Evolutionary conservation across 148 eudicot genomes (phyloP), one percentile per base, ranked within the genome.

Genomic region (Persicaria tinctoria): DNA sequence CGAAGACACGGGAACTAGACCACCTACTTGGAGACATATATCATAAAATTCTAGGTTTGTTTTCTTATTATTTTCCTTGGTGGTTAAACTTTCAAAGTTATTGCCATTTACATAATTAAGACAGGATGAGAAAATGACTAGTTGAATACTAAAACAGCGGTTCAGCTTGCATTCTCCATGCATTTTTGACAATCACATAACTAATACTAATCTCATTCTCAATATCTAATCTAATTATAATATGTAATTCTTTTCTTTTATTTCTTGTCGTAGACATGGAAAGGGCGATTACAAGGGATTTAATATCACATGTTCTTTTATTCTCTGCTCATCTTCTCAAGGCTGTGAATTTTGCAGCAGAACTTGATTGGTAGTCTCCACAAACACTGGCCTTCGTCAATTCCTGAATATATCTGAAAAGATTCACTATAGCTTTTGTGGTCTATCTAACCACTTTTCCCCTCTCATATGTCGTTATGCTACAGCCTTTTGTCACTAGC

Each of bases 231-330:
- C 55, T 71, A 75, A 41, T 17, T 41, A 66, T 17, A 41, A 47
- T 13, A 48, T 47, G 11, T 59, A 45, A 72, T 66, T 17, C 51
- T 46, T 72, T 54, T 75, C 49, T 68, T 71, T 44, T 51, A 23
- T 20, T 71, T 66, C 47, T 46, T 51, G 74, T 68, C 51, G 68
- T 80, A 94, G 97, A 95, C 84, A 95, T 95, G 99, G 99, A 95
- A 84, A 90, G 99, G 86, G 99, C 95, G 80, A 89, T 95, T 69
- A 87, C 83, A 68, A 85, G 99, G 81, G 99, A 95, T 87, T 82
- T 95, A 79, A 88, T 95, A 76, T 84, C 87, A 55, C 99, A 86
- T 76, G 75, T 95, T 76, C 96, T 87, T 78, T 83, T 83, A 68
- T 92, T 87, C 85, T 84, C 92, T 17, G 62, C 78, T 41, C 88